Evolutionary conservation across 176 grass and related monocot genomes (phyloP).

Genomic region (Aegilops speltoides): DNA sequence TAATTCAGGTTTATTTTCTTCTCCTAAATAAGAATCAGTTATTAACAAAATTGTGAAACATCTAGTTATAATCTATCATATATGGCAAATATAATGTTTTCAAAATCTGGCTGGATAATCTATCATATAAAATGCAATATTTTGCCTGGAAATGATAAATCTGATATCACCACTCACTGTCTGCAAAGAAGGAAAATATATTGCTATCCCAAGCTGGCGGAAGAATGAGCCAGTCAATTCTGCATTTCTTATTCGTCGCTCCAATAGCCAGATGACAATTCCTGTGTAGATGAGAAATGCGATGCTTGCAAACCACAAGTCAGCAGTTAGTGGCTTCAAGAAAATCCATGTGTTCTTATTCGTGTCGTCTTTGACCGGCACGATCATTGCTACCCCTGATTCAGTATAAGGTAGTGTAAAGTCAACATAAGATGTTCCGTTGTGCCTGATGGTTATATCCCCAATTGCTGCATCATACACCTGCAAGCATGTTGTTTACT

Average conservation of each 20-base stretch:
- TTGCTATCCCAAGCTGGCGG: conserved; percentile 45
- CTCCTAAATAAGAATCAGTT: not conserved
- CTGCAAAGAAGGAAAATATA: conserved; percentile 57
- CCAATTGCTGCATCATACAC: conserved; percentile 42
- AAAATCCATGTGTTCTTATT: conserved; percentile 49
- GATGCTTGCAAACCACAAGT: conserved; percentile 48
- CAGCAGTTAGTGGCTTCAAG: conserved; percentile 49
- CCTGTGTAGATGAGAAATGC: conserved; percentile 63
- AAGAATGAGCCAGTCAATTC: conserved; percentile 35
- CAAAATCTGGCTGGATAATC: no score
- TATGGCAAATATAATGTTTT: no score
- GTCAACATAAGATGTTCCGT: conserved; percentile 43
- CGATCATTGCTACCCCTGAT: conserved; percentile 53
- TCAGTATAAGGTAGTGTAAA: conserved; percentile 58
- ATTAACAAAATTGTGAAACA: not conserved
- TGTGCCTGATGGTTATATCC: conserved; percentile 58
- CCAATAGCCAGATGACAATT: conserved; percentile 35
- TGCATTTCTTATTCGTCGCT: conserved; percentile 21
- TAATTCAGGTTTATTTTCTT: not conserved
- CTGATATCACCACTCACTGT: conserved; percentile 41
- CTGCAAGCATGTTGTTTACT: conserved; percentile 25
- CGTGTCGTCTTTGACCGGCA: conserved; percentile 33
- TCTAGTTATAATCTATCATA: no score
- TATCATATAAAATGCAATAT: not conserved
- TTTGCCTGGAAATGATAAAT: not conserved